phyloP scores from a whole-genome alignment of 768 basidiomycete species.

The Lentinula detonsa region DNA sequence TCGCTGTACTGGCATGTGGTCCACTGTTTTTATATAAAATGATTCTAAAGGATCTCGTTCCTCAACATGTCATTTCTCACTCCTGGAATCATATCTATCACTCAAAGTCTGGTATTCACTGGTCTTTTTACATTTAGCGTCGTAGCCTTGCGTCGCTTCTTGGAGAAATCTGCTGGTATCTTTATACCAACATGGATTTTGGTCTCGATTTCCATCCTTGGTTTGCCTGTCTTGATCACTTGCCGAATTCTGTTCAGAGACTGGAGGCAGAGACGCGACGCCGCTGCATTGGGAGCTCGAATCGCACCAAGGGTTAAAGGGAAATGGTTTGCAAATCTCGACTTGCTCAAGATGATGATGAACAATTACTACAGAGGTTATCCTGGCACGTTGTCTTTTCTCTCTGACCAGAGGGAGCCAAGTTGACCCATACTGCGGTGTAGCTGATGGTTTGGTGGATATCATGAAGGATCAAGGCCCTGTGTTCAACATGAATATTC shows the following conservation, averaged over 20 bases:
- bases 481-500: constrained; percentile 35
- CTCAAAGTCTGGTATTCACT: constrained; percentile 8
- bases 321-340: constrained; percentile 37
- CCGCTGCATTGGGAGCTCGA: constrained; percentile 40
- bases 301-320: constrained; percentile 33
- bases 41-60: not conserved
- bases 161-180: constrained; percentile 6
- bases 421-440: not conserved
- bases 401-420: not conserved
- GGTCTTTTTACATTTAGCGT: constrained; percentile 11
- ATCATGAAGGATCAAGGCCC: constrained; percentile 30
- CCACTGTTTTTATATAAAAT: no score
- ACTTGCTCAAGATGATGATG: constrained; percentile 30
- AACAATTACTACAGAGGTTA: constrained; percentile 38
- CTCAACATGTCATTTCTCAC: constrained; percentile 6
- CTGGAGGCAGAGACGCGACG: constrained; percentile 27
- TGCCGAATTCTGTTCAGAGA: constrained; percentile 23
- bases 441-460: constrained; percentile 39
- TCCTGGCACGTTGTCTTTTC: not conserved
- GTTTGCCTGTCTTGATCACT: constrained; percentile 26
- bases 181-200: constrained; percentile 32
- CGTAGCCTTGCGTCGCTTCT: constrained; percentile 10
- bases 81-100: constrained; percentile 4
- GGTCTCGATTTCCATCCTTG: constrained; percentile 20
- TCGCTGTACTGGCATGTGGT: no score